Evolutionary conservation across 129 eudicot species (phyloP), one percentile per base, ranked within the genome.

Genomic region (Lactuca saligna): DNA sequence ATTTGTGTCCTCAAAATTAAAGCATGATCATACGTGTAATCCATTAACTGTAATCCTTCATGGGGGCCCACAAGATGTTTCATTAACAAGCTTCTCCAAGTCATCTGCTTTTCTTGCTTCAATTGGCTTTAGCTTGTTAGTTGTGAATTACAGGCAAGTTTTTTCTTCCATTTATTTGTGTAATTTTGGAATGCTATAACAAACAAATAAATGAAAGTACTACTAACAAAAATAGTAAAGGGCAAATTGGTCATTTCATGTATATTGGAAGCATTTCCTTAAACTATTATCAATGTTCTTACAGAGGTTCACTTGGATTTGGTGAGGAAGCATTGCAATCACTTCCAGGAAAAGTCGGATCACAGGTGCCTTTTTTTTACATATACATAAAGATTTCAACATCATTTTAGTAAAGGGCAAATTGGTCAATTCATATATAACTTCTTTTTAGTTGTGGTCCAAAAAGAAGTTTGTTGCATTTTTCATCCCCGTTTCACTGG

Each of bases 281-380:
- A 61, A 69, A 25, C 29, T 25, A 0, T 25, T 74, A 59, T 11
- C 58, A 42, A 66, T 17, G 56, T 65, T 37, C 16, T 70, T 38
- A 31, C 79, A 94, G 99, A 83, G 99, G 99, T 78, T 94, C 99
- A 17, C 56, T 94, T 58, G 99, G 99, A 69, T 94, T 81, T 87
- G 99, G 99, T 51, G 99, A 94, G 80, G 99, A 94, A 77, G 96
- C 96, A 33, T 61, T 94, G 82, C 99, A 94, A 66, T 94, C 99
- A 70, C 89, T 94, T 81, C 91, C 80, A 2, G 99, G 96, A 65
- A 87, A 89, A 72, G 25, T 83, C 31, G 99, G 99, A 70, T 77
- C 84, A 14, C 99, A 94, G 97, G 99, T 93, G 53, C 54, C 41
- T 67, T 61, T 72, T 56, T 38, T 58, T 75, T 29, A 13, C 74